phyloP scores from a whole-genome alignment of 2,329 filamentous ascomycete genomes.

The Hypoxylon sp. region DNA sequence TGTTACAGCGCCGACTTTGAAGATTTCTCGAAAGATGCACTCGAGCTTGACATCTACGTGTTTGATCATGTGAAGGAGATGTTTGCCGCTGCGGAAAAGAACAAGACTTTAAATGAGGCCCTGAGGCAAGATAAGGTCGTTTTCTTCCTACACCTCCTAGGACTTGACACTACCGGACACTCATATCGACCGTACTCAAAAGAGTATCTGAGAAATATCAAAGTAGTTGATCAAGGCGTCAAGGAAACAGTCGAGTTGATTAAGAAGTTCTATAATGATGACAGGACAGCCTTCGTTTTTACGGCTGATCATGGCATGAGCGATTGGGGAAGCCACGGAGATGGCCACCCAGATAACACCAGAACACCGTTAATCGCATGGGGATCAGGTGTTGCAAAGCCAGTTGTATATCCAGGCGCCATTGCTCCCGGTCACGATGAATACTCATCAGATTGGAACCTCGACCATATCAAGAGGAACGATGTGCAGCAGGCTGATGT shows the following conservation, averaged over 20 bases:
- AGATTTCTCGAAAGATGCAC: conserved; percentile 88
- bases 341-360: conserved; percentile 97
- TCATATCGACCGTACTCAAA: conserved; percentile 90
- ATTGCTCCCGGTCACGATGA: conserved; percentile 88
- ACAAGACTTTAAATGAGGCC: conserved; percentile 79
- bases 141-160: conserved; percentile 95
- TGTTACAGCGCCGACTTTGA: conserved; percentile 88
- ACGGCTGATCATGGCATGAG: conserved; percentile 99
- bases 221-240: conserved; percentile 92
- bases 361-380: conserved; percentile 92
- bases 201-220: conserved; percentile 95
- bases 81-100: conserved; percentile 83
- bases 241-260: conserved; percentile 85
- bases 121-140: conserved; percentile 89
- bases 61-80: conserved; percentile 93
- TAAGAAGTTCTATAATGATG: conserved; percentile 86
- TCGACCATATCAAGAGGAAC: conserved; percentile 85
- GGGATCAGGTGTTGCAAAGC: conserved; percentile 90
- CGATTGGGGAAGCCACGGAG: conserved; percentile 98
- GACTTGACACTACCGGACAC: conserved; percentile 92
- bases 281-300: conserved; percentile 93
- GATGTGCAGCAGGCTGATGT: conserved; percentile 96
- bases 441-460: conserved; percentile 89
- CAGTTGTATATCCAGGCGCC: conserved; percentile 68
- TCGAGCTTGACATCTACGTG: conserved; percentile 90